Evolutionary conservation across 768 basidiomycete genomes (phyloP), one percentile per base, ranked within the genome.

Genomic region (Mycena haematopus): DNA sequence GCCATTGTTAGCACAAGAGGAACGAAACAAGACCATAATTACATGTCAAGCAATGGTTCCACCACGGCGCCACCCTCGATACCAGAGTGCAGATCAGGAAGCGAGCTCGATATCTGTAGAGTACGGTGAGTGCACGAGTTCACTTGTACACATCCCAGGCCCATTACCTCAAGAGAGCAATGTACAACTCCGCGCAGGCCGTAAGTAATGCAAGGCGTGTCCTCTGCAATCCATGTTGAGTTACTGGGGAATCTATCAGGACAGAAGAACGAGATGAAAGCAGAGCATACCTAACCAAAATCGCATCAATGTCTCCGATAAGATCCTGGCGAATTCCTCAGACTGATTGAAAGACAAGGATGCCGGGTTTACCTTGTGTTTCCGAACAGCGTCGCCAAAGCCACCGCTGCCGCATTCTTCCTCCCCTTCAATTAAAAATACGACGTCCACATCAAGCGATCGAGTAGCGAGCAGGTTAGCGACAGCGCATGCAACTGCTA

Each of bases 11-110:
- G 56, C 21, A 44, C 9, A 35, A 14, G 22, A 46, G 1, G 15
- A 29, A 27, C 44, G 15, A 44, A 11, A 8, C 36, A 44, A 25
- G 22, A 35, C 24, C 1, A 57, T 8, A 25, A 84, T 58, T 69
- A 93, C 92, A 99, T 93, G 70, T 99, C 97, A 52, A 88, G 79
- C 91, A 99, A 94, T 0, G 97, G 96, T 75, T 99, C 97, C 3
- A 79, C 78, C 2, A 88, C 83, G 1, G 86, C 91, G 17, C 97
- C 97, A 33, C 97, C 97, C 70, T 97, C 94, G 10, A 98, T 84
- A 64, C 97, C 97, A 17, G 94, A 95, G 74, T 99, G 97, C 45
- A 93, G 80, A 73, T 98, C 96, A 0, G 91, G 90, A 14, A 84
- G 80, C 29, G 82, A 76, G 65, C 86, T 93, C 6, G 83, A 83